Conservation (phyloP, 208 protist genomes). For the Acanthamoeba quina region DNA sequence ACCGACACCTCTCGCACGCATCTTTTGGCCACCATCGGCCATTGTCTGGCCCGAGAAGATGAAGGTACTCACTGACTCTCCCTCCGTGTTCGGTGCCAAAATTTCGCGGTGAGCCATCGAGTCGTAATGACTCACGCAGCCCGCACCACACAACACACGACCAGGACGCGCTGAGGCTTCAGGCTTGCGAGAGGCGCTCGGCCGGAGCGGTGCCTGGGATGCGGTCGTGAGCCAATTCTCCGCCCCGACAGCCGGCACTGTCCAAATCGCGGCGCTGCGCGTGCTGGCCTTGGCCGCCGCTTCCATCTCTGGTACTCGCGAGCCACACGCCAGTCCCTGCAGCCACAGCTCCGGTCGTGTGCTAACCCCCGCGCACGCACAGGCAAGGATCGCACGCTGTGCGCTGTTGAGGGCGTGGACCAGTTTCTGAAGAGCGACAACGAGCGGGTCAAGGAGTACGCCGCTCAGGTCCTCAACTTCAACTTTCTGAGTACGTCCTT, state of each 20-base stretch:
- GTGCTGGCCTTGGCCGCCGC: neutral
- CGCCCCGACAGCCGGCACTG: neutral
- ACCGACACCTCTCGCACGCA: neutral
- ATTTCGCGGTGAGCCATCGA: too few relatives aligned
- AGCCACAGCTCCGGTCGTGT: neutral
- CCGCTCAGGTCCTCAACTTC: constrained; percentile 31
- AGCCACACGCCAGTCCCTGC: neutral
- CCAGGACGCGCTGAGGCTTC: neutral
- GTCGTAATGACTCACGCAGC: too few relatives aligned
- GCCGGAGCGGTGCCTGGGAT: constrained; percentile 31
- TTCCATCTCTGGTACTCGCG: neutral
- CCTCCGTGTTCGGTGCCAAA: too few relatives aligned
- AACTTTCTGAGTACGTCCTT: constrained; percentile 11
- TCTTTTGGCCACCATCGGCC: neutral
- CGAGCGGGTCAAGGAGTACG: constrained; percentile 46
- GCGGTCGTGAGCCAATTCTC: neutral
- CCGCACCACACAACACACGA: neutral
- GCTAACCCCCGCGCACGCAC: neutral
- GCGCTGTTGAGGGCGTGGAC: neutral
- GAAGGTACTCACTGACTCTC: neutral
- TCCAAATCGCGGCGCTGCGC: neutral
- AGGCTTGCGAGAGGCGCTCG: neutral
- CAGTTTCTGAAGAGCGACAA: constrained; percentile 4
- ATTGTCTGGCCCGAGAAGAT: neutral
- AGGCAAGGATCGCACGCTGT: constrained; percentile 1